These are phyloP conservation scores for Pythium dissimile DNA, from an alignment of 352 stramenopile species.

Conservation along the genomic window DNA sequence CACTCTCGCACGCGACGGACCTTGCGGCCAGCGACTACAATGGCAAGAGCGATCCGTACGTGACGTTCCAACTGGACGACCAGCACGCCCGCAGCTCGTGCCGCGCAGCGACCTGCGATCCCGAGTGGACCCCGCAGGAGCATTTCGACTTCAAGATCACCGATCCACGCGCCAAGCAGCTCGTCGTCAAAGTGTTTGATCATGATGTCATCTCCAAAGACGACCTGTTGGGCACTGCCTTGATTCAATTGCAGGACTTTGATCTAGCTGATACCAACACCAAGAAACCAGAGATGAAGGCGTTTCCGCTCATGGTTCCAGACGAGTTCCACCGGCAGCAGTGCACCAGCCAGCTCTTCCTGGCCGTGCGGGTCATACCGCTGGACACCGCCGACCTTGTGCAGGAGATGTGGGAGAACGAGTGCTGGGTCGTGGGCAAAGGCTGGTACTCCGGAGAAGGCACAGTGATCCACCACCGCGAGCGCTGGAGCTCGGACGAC, in stretches of 20 bases:
- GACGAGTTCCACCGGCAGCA: conserved; percentile 4
- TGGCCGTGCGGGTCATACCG: conserved; percentile 22
- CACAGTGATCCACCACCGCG: conserved; percentile 6
- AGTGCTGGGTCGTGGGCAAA: conserved; percentile 21
- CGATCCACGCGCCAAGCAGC: conserved; percentile 4
- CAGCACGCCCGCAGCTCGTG: conserved; percentile 27
- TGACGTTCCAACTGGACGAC: conserved; percentile 22
- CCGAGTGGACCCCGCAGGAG: conserved; percentile 29
- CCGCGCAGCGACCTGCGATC: conserved; percentile 19
- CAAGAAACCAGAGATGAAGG: background rate
- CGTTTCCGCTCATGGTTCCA: conserved; percentile 23
- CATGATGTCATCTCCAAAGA: conserved; percentile 26
- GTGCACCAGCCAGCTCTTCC: conserved; percentile 12
- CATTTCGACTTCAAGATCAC: conserved; percentile 37
- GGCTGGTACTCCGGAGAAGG: conserved; percentile 25
- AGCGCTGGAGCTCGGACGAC: conserved; percentile 27
- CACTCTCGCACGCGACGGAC: conserved; percentile 27
- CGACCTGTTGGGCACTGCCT: conserved; percentile 23
- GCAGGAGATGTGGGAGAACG: conserved; percentile 41
- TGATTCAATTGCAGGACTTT: conserved; percentile 26
- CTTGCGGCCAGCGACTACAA: conserved; percentile 27
- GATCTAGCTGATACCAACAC: background rate
- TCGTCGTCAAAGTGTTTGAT: conserved; percentile 30
- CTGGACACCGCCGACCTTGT: conserved; percentile 19
- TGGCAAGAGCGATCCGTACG: conserved; percentile 36